Conservation (phyloP, 495 filamentous ascomycete species). For the Hyaloscypha hepaticicola region DNA sequence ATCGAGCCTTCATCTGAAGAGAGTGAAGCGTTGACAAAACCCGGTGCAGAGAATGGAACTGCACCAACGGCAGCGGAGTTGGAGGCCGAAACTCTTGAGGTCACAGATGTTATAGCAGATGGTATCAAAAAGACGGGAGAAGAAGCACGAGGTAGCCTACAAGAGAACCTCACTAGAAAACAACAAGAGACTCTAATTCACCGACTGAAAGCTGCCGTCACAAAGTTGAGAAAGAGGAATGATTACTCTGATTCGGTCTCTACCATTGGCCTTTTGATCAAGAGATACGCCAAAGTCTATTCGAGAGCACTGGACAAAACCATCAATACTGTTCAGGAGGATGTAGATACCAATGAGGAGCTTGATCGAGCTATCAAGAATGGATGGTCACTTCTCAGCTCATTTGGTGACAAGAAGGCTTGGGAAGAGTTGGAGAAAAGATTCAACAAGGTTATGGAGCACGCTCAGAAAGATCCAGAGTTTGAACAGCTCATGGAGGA, state of each 20-base stretch:
- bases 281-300: constrained; percentile 76
- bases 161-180: constrained; percentile 65
- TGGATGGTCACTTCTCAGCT: constrained; percentile 73
- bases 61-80: constrained; percentile 59
- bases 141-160: constrained; percentile 62
- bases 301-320: constrained; percentile 67
- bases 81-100: constrained; percentile 58
- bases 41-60: constrained; percentile 53
- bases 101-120: constrained; percentile 60
- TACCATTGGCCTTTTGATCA: constrained; percentile 70
- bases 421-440: constrained; percentile 72
- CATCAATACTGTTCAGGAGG: constrained; percentile 60
- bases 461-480: constrained; percentile 74
- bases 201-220: constrained; percentile 73
- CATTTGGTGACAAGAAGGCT: constrained; percentile 69
- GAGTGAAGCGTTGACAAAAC: constrained; percentile 52
- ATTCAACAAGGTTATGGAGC: constrained; percentile 67
- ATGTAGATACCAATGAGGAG: constrained; percentile 68
- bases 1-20: constrained; percentile 66
- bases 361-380: constrained; percentile 73
- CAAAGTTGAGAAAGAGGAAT: constrained; percentile 67
- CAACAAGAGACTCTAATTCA: constrained; percentile 71
- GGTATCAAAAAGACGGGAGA: constrained; percentile 64
- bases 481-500: constrained; percentile 78
- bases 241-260: constrained; percentile 87